Percentiles rank a stretch among this genome's conserved stretches.
These are phyloP conservation scores for Chaetomium fimeti DNA, from an alignment of 495 filamentous ascomycete genomes.

Conservation along the genomic window DNA sequence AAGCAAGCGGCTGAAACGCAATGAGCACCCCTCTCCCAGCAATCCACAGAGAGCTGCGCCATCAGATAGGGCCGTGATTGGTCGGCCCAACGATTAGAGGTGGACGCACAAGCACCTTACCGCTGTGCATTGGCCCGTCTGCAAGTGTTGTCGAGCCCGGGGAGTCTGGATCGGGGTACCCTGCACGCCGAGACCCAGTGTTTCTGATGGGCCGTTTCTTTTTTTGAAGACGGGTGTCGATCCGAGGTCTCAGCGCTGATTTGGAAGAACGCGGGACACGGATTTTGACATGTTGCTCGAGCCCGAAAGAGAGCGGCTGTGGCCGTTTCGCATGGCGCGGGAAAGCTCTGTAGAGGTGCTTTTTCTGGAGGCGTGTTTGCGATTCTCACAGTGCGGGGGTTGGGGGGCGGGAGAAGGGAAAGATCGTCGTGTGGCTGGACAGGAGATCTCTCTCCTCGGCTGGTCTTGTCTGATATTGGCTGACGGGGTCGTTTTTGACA, in stretches of 20 bases:
- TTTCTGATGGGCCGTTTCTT: slow-evolving; percentile 1
- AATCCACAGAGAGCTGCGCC: not conserved
- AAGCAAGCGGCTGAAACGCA: slow-evolving; percentile 34
- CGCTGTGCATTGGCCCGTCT: slow-evolving; percentile 43
- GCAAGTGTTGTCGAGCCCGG: slow-evolving; percentile 35
- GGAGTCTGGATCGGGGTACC: slow-evolving; percentile 34
- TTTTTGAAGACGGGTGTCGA: slow-evolving; percentile 6
- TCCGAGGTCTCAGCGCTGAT: slow-evolving; percentile 18
- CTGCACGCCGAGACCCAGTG: slow-evolving; percentile 26
- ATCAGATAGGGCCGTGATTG: slow-evolving; percentile 29
- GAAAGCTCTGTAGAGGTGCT: not conserved
- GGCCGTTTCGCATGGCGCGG: slow-evolving; percentile 17
- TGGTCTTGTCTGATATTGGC: not conserved
- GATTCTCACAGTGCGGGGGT: slow-evolving; percentile 9
- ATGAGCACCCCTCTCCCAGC: slow-evolving; percentile 14
- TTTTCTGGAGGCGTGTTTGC: slow-evolving; percentile 13
- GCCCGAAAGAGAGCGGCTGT: slow-evolving; percentile 15
- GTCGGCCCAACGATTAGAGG: slow-evolving; percentile 20
- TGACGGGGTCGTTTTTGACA: not conserved
- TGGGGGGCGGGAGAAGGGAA: not conserved
- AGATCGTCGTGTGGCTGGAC: slow-evolving; percentile 9
- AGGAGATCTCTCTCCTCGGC: slow-evolving; percentile 8
- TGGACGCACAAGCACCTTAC: slow-evolving; percentile 43
- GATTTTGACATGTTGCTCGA: slow-evolving; percentile 11
- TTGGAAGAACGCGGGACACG: slow-evolving; percentile 19